phyloP scores from a whole-genome alignment of 305 asterid species.

The Solanum hybrid region DNA sequence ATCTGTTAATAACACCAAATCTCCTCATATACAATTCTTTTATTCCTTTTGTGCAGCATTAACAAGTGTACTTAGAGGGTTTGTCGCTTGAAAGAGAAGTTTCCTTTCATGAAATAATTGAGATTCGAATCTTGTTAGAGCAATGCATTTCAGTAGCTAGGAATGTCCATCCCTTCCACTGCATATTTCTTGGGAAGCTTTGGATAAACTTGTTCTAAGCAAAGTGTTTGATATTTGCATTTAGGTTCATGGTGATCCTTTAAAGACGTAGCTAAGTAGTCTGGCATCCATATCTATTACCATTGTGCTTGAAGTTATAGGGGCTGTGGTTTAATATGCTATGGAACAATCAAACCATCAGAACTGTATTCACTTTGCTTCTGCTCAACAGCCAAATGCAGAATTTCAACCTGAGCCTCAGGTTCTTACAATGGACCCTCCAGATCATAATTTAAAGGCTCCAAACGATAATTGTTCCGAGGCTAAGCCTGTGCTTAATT shows the following conservation, averaged over 20 bases:
- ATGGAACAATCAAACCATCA: constrained; percentile 50
- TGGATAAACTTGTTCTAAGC: constrained; percentile 24
- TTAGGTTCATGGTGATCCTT: constrained; percentile 27
- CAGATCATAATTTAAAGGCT: constrained; percentile 27
- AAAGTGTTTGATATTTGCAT: constrained; percentile 17
- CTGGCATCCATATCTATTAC: constrained; percentile 25
- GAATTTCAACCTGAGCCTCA: constrained; percentile 37
- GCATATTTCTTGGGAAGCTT: neutral
- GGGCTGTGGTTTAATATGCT: constrained; percentile 1
- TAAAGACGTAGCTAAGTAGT: constrained; percentile 17
- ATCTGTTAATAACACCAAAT: neutral
- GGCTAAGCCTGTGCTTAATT: constrained; percentile 52
- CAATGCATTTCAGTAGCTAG: neutral
- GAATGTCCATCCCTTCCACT: neutral
- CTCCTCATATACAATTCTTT: neutral
- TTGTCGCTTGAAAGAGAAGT: neutral
- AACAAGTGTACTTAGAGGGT: neutral
- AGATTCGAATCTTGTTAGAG: neutral
- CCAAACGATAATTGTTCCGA: constrained; percentile 29
- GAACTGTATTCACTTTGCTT: constrained; percentile 22
- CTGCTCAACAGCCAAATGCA: constrained; percentile 28
- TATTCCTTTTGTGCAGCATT: neutral
- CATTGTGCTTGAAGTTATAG: constrained; percentile 15
- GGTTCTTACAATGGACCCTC: constrained; percentile 25
- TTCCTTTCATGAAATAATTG: neutral